Evolutionary conservation across 164 flowering plant species (phyloP).

Genomic region (Brasenia schreberi): DNA sequence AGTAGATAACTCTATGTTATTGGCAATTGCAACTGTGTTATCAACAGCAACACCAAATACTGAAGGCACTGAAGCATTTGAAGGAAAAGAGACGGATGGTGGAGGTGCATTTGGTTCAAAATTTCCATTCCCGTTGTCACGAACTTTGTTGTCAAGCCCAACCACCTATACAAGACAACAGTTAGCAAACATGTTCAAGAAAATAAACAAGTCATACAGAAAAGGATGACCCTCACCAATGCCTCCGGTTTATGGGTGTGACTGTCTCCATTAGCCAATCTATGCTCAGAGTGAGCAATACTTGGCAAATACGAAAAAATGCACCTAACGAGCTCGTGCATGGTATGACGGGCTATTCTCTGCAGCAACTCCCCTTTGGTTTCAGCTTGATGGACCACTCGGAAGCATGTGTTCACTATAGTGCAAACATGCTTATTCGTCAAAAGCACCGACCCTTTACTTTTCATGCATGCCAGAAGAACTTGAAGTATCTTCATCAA

Average conservation of each 20-base stretch:
- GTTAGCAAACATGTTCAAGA: background rate
- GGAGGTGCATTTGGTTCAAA: conserved; percentile 10
- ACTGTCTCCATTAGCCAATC: conserved; percentile 4
- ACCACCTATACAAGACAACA: conserved; percentile 14
- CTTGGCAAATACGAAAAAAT: conserved; percentile 26
- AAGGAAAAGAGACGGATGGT: conserved; percentile 7
- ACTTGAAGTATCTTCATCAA: conserved; percentile 42
- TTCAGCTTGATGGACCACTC: conserved; percentile 41
- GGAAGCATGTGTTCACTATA: conserved; percentile 40
- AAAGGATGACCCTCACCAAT: background rate
- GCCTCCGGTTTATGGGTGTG: conserved; percentile 14
- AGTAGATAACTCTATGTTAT: conserved; percentile 9
- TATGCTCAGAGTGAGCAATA: conserved; percentile 10
- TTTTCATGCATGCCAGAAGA: conserved; percentile 41
- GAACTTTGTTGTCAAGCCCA: conserved; percentile 10
- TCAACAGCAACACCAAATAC: conserved; percentile 10
- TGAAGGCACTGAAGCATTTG: conserved; percentile 8
- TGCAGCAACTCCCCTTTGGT: conserved; percentile 38
- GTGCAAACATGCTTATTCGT: conserved; percentile 43
- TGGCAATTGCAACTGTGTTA: conserved; percentile 7
- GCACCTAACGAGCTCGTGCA: conserved; percentile 39
- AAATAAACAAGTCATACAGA: background rate
- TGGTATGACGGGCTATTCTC: conserved; percentile 41
- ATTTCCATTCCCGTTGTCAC: conserved; percentile 14
- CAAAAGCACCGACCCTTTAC: conserved; percentile 28